Evolutionary conservation across 2,329 filamentous ascomycete species (phyloP).

Genomic region (Aspergillus sp.): DNA sequence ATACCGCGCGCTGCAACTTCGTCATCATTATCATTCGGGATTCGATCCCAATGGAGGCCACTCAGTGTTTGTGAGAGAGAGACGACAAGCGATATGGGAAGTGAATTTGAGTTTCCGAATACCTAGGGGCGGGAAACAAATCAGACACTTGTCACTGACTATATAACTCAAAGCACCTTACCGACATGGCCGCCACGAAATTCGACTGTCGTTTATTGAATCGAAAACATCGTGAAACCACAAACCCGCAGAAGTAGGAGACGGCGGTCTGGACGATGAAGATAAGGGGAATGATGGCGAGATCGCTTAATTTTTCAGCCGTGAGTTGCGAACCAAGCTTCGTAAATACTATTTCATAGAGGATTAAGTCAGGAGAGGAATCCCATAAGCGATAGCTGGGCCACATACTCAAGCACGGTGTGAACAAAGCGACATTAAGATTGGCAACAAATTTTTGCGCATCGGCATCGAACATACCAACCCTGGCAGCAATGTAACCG

Average conservation of each 20-base stretch:
- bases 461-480: conserved; percentile 92
- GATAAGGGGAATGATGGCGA: conserved; percentile 93
- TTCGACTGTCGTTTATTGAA: conserved; percentile 85
- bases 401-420: conserved; percentile 83
- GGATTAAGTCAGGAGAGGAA: neutral
- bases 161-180: conserved; percentile 36
- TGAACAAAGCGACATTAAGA: conserved; percentile 93
- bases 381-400: conserved; percentile 7
- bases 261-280: conserved; percentile 85
- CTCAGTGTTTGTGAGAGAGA: conserved; percentile 89
- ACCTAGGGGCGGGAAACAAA: conserved; percentile 50
- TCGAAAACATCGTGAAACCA: conserved; percentile 71
- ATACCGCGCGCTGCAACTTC: conserved; percentile 93
- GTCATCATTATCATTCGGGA: conserved; percentile 90
- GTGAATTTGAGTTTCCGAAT: conserved; percentile 97
- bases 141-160: neutral
- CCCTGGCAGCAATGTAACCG: conserved; percentile 85
- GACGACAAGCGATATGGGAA: conserved; percentile 93
- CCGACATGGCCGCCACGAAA: conserved; percentile 94
- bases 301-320: conserved; percentile 82
- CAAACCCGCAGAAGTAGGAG: conserved; percentile 74
- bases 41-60: conserved; percentile 88
- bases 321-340: conserved; percentile 95
- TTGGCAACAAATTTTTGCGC: conserved; percentile 97
- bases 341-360: conserved; percentile 70